Conservation (phyloP, 176 grass and related monocot genomes). For the sorghum (Sorghum bicolor) region Sorghum_bicolor_NCBIv3 NC_012871.2:66125501-66126000, state of each 20-base stretch:
- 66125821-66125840: conserved; percentile 31
- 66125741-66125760: conserved; percentile 27
- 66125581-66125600: conserved; percentile 91
- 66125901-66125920: conserved; percentile 14
- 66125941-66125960: conserved; percentile 14
- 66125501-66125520: conserved; percentile 97
- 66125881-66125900: not conserved
- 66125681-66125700: conserved; percentile 12
- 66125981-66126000: conserved; percentile 17
- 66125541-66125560: conserved; percentile 95
- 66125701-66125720: conserved; percentile 31
- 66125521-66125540: conserved; percentile 94
- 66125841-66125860: no score
- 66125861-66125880: conserved; percentile 19
- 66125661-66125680: conserved; percentile 23
- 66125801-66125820: conserved; percentile 5
- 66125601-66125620: conserved; percentile 88
- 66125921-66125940: conserved; percentile 17
- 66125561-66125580: conserved; percentile 88
- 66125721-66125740: conserved; percentile 30
- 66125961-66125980: conserved; percentile 19
- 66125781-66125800: conserved; percentile 29
- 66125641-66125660: conserved; percentile 76
- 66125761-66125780: conserved; percentile 5
- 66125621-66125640: conserved; percentile 91